Conservation (phyloP, 768 basidiomycete species). For the Imleria badia region DNA sequence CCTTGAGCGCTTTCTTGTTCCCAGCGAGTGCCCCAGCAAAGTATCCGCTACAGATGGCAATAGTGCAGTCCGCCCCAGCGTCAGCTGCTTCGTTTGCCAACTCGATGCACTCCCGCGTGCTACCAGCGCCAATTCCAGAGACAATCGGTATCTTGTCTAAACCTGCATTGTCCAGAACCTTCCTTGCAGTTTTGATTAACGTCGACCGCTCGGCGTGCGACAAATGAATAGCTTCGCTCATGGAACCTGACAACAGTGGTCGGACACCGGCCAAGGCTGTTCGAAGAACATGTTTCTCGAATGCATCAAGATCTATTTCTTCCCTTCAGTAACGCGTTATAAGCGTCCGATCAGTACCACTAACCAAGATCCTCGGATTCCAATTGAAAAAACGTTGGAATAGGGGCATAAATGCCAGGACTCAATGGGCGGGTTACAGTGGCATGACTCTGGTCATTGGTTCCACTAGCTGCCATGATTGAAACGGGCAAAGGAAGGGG, state of each 20-base stretch:
- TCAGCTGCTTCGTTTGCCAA: conserved; percentile 74
- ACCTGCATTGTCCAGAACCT: conserved; percentile 67
- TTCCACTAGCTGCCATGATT: conserved; percentile 40
- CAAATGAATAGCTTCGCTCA: conserved; percentile 83
- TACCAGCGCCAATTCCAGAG: conserved; percentile 79
- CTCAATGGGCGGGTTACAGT: conserved; percentile 53
- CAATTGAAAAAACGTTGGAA: conserved; percentile 80
- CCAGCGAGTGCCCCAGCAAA: conserved; percentile 72
- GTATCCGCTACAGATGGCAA: conserved; percentile 86
- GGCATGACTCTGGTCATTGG: conserved; percentile 13
- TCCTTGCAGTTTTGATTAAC: conserved; percentile 66
- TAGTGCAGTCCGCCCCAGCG: conserved; percentile 84
- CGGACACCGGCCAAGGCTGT: conserved; percentile 67
- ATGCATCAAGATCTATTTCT: conserved; percentile 56
- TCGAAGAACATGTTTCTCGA: conserved; percentile 64
- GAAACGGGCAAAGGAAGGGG: neutral
- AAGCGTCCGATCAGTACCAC: conserved; percentile 22
- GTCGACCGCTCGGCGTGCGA: conserved; percentile 63
- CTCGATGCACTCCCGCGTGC: conserved; percentile 80
- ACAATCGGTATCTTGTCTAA: conserved; percentile 63
- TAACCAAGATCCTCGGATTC: conserved; percentile 81
- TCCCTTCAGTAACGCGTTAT: conserved; percentile 3
- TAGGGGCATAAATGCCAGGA: conserved; percentile 81
- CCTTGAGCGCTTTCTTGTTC: conserved; percentile 68
- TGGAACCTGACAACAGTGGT: conserved; percentile 75